Evolutionary conservation across 2,329 filamentous ascomycete genomes (phyloP).

Genomic region (Epichloe sylvatica): DNA sequence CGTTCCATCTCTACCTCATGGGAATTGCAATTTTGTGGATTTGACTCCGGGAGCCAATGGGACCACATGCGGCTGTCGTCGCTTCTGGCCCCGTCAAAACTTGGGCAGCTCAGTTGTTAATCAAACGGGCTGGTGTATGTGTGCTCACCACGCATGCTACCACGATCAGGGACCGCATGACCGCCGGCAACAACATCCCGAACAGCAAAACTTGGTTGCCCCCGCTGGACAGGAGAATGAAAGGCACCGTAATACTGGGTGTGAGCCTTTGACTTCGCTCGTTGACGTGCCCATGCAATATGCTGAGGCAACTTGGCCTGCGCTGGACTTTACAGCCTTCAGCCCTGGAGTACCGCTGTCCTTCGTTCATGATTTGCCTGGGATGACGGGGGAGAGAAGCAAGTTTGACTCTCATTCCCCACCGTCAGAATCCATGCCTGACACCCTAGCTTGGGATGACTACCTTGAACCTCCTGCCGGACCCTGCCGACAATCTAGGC

Average conservation of each 20-base stretch:
- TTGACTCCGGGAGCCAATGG: constrained; percentile 36
- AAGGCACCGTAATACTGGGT: constrained; percentile 27
- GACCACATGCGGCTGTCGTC: constrained; percentile 44
- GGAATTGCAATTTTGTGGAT: constrained; percentile 45
- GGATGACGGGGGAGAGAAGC: constrained; percentile 12
- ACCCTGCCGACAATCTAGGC: background rate
- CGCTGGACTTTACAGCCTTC: constrained; percentile 29
- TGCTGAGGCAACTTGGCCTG: constrained; percentile 18
- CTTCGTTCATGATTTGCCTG: constrained; percentile 21
- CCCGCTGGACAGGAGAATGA: constrained; percentile 38
- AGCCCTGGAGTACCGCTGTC: constrained; percentile 18
- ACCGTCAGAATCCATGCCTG: constrained; percentile 34
- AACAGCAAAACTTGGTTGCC: constrained; percentile 9
- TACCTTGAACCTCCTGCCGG: constrained; percentile 27
- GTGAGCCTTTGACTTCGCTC: constrained; percentile 39
- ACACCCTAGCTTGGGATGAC: constrained; percentile 40
- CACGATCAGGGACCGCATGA: constrained; percentile 33
- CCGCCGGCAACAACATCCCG: constrained; percentile 9
- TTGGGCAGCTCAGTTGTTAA: constrained; percentile 22
- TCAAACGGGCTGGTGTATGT: constrained; percentile 44
- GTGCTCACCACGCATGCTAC: constrained; percentile 47
- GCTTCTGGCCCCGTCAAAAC: constrained; percentile 40
- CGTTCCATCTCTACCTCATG: constrained; percentile 30
- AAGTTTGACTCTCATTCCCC: constrained; percentile 14
- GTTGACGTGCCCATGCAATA: constrained; percentile 33